These are phyloP conservation scores for Apostasia shenzhenica DNA, from an alignment of 106 monocot species.

Conservation along the genomic window DNA sequence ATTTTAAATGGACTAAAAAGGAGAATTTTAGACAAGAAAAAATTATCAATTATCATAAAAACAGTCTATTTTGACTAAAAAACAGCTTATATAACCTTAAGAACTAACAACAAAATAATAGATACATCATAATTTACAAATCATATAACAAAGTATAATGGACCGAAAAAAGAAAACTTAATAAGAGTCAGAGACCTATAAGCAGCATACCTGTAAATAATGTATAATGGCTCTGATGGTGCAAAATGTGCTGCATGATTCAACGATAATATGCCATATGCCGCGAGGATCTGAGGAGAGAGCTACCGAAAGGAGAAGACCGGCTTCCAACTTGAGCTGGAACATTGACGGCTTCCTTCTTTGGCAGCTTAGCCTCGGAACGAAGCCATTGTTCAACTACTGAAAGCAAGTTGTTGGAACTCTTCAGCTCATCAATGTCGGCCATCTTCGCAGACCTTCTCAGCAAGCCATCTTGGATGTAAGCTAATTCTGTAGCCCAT, in stretches of 20 bases:
- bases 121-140: no score
- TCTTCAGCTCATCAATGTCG: conserved; percentile 55
- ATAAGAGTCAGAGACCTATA: no score
- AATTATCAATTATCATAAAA: no score
- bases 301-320: conserved; percentile 55
- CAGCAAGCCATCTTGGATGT: conserved; percentile 89
- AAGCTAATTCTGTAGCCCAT: conserved; percentile 85
- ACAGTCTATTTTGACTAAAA: no score
- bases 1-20: no score
- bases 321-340: conserved; percentile 3
- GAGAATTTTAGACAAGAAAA: no score
- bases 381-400: conserved; percentile 94
- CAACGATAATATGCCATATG: conserved; percentile 97
- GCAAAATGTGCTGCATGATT: not conserved
- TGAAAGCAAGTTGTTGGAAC: conserved; percentile 67
- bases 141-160: no score
- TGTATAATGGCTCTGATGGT: no score
- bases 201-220: no score
- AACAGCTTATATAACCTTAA: no score
- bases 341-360: conserved; percentile 17
- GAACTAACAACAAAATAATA: no score
- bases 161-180: no score
- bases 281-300: conserved; percentile 82
- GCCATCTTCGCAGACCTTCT: conserved; percentile 45
- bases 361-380: conserved; percentile 53